A percentile compares a stretch with the other conserved stretches of the same genome.
Evolutionary conservation across 192 early-diverging fungal species (phyloP).

Genomic region (Spinellus fusiger): DNA sequence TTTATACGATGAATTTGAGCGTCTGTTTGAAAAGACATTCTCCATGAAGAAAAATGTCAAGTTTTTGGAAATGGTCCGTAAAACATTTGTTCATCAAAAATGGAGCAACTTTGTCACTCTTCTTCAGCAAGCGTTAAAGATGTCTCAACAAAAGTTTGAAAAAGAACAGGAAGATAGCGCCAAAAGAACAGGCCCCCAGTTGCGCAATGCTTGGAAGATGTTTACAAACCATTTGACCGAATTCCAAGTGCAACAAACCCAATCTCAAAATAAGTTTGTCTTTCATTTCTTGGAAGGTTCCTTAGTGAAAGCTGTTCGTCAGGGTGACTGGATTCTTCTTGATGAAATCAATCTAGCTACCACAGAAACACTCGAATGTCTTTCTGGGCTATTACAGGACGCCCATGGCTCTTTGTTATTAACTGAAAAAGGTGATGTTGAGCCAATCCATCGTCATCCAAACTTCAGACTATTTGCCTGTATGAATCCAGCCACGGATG

Average conservation of each 20-base stretch:
- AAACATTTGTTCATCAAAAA: constrained; percentile 65
- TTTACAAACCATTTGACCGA: constrained; percentile 58
- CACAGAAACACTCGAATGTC: constrained; percentile 90
- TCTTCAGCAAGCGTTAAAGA: constrained; percentile 71
- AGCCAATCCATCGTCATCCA: constrained; percentile 79
- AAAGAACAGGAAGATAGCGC: constrained; percentile 35
- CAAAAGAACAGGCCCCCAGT: constrained; percentile 30
- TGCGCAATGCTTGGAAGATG: constrained; percentile 66
- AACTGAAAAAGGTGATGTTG: constrained; percentile 87
- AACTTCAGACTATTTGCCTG: constrained; percentile 95
- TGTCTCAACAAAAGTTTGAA: constrained; percentile 62
- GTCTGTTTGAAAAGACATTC: constrained; percentile 81
- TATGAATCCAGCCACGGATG: constrained; percentile 99
- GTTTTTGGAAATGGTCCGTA: constrained; percentile 78
- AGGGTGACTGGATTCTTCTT: constrained; percentile 94
- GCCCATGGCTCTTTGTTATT: constrained; percentile 76
- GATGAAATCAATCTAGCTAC: constrained; percentile 98
- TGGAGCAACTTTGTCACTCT: constrained; percentile 77
- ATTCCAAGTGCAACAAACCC: constrained; percentile 74
- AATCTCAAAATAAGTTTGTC: constrained; percentile 65
- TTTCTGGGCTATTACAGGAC: constrained; percentile 83
- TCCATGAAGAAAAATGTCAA: constrained; percentile 79
- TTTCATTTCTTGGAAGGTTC: constrained; percentile 95
- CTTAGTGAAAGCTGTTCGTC: constrained; percentile 79
- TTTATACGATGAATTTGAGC: constrained; percentile 80